phyloP scores from a whole-genome alignment of 2,329 filamentous ascomycete genomes.

The Cladosporium halotolerans region DNA sequence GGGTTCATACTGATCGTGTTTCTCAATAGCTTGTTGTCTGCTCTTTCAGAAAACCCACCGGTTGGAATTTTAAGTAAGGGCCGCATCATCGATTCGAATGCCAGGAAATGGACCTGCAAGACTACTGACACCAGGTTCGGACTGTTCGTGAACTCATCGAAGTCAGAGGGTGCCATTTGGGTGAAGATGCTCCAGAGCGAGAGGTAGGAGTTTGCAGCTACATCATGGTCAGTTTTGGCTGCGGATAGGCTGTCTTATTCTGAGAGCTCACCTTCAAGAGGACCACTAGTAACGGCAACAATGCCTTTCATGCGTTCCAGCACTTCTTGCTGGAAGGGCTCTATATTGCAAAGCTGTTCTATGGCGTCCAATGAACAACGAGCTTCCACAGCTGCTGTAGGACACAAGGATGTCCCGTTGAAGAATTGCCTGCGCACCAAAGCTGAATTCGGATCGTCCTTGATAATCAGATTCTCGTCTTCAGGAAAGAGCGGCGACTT shows the following conservation, averaged over 20 bases:
- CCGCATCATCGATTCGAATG: constrained; percentile 1
- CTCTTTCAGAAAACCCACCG: neutral
- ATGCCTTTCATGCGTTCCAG: constrained; percentile 1
- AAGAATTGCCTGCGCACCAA: neutral
- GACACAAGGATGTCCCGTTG: neutral
- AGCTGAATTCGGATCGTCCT: neutral
- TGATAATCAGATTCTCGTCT: neutral
- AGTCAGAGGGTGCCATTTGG: neutral
- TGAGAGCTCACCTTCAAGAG: neutral
- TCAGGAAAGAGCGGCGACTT: constrained; percentile 1
- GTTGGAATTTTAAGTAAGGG: neutral
- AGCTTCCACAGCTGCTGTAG: neutral
- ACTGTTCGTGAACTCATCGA: constrained; percentile 1
- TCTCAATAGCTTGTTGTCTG: neutral
- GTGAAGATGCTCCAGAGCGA: neutral
- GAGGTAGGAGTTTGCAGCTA: neutral
- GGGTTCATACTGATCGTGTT: neutral
- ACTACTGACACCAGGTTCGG: neutral
- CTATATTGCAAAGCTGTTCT: neutral
- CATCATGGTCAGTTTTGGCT: neutral
- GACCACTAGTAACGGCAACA: constrained; percentile 3
- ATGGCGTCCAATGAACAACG: neutral
- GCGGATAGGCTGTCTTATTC: neutral
- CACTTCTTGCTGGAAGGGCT: constrained; percentile 2
- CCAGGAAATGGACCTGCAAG: constrained; percentile 4